Base-by-base conservation (phyloP, 768 basidiomycete species). In the Termitomyces bulborhizus region DNA sequence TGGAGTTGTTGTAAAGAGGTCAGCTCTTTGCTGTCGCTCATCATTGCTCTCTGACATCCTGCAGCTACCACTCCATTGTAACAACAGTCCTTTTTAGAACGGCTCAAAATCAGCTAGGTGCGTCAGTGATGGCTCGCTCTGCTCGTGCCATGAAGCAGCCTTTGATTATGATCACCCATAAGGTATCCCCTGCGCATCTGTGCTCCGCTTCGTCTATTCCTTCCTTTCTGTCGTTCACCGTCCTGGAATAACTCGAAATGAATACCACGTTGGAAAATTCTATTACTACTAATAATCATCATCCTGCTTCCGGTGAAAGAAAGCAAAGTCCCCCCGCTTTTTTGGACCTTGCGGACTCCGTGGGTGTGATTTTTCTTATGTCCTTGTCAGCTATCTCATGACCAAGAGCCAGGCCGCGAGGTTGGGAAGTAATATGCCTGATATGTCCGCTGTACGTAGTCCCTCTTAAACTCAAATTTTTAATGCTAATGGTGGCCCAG, bases 241-340 rank as follows among this genome's bases (percentile, higher is more conserved):
- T 71, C 71, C 71, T 75, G 74, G 73, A 80, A 84, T 79, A 80
- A 66, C 64, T 66, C 71, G 76, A 80, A 79, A 90, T 90, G 89
- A 86, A 81, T 72, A 73, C 75, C 71, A 73, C 75, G 73, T 70
- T 78, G 75, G 84, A 89, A 76, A 82, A 83, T 71, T 80, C 82
- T 84, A 86, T 72, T 74, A 73, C 78, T 69, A 78, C 83, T 78
- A 80, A 81, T 80, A 83, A 88, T 85, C 81, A 82, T 84, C 80
- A 74, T 68, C 71, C 80, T 66, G 65, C 82, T 69, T 75, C 80
- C 51, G 86, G 85, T 66, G 86, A 83, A 61, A 78, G 85, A 69
- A 91, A 89, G 76, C 87, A 88, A 65, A 93, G 87, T 71, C 91
- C 92, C 18, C 90, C 92, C 60, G 92, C 92, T 55, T 94, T 94